A percentile compares a stretch with the other conserved stretches of the same genome.
These are phyloP conservation scores for Diplodia scrobiculata DNA, from an alignment of 2,329 filamentous ascomycete species.

Conservation along the genomic window DNA sequence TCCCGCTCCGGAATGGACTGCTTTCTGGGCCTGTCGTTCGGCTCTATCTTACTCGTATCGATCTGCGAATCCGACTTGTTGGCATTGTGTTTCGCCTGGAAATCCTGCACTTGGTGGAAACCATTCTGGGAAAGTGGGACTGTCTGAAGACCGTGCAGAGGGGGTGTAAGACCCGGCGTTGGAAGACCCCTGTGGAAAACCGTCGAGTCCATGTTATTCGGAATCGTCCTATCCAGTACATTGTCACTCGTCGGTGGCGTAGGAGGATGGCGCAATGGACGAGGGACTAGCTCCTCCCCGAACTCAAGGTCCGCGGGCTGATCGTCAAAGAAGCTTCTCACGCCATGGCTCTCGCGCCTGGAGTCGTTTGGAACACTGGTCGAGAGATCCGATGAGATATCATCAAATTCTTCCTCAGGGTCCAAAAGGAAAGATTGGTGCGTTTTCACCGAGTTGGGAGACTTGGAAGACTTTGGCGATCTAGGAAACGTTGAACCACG, in stretches of 20 bases:
- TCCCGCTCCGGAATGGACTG: conserved; percentile 29
- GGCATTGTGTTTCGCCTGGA: background rate
- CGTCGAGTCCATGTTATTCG: conserved; percentile 35
- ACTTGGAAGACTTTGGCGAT: conserved; percentile 35
- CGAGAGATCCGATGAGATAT: conserved; percentile 54
- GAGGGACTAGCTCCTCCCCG: conserved; percentile 38
- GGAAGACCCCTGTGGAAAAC: conserved; percentile 43
- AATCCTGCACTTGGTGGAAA: background rate
- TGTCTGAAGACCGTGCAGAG: conserved; percentile 26
- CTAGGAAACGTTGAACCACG: conserved; percentile 48
- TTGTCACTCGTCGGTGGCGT: conserved; percentile 48
- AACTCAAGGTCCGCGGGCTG: conserved; percentile 45
- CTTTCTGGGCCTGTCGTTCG: conserved; percentile 29
- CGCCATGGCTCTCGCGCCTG: conserved; percentile 43
- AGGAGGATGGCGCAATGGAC: conserved; percentile 45
- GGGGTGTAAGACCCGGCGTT: conserved; percentile 45
- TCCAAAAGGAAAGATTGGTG: conserved; percentile 56
- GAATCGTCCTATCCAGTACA: conserved; percentile 34
- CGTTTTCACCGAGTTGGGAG: conserved; percentile 30
- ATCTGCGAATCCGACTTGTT: background rate
- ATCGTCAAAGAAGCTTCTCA: conserved; percentile 55
- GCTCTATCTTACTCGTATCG: background rate
- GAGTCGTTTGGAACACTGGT: conserved; percentile 51
- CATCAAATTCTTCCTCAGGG: conserved; percentile 59
- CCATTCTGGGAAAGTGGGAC: background rate